Percentiles rank a stretch among this genome's conserved stretches.
phyloP scores from a whole-genome alignment of 2,329 filamentous ascomycete species.

The Fusarium sp. region DNA sequence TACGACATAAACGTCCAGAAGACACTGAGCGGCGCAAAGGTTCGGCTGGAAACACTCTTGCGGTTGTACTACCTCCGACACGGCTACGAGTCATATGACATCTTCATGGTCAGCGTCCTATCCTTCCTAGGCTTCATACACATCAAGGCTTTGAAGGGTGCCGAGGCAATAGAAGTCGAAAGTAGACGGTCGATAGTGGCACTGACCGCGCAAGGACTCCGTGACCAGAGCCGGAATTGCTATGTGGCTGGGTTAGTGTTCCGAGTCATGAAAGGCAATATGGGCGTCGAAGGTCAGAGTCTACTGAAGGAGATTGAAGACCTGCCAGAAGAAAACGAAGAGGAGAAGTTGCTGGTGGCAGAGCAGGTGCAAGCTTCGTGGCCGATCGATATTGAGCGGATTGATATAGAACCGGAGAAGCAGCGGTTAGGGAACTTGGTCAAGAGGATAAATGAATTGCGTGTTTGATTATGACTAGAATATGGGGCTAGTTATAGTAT shows the following conservation, averaged over 20 bases:
- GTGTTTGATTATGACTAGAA: neutral
- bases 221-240: neutral
- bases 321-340: neutral
- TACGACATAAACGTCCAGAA: neutral
- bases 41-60: neutral
- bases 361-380: neutral
- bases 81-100: neutral
- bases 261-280: neutral
- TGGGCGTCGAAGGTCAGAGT: neutral
- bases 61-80: neutral
- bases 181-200: neutral
- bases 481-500: no score
- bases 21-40: neutral
- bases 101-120: fast-evolving
- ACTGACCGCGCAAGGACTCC: neutral
- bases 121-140: neutral
- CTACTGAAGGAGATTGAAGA: neutral
- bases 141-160: fast-evolving
- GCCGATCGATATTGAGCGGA: neutral
- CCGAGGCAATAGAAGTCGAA: neutral
- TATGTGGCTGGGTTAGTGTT: neutral
- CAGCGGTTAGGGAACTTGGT: neutral
- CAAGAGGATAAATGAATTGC: neutral
- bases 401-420: neutral
- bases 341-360: neutral